phyloP scores from a whole-genome alignment of 1,284 basidiomycete species.

The Cutaneotrichosporon cavernicola region DNA sequence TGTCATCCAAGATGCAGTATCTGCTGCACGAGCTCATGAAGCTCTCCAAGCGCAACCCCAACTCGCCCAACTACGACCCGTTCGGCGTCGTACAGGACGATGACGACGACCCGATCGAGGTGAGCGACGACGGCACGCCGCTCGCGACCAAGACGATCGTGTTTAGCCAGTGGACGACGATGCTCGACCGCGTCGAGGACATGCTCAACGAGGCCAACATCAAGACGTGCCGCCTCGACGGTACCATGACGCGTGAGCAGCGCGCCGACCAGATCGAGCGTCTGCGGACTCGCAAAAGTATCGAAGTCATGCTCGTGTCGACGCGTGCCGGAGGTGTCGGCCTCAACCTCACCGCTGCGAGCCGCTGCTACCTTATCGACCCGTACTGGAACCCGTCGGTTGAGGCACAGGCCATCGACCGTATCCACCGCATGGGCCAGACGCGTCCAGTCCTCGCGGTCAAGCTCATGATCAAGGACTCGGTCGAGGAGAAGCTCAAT shows the following conservation, averaged over 20 bases:
- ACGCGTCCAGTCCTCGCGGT: conserved; percentile 84
- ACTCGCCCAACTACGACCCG: conserved; percentile 78
- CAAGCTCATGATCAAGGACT: conserved; percentile 87
- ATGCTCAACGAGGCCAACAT: conserved; percentile 78
- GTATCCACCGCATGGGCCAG: conserved; percentile 92
- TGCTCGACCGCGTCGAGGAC: conserved; percentile 93
- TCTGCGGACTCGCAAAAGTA: conserved; percentile 75
- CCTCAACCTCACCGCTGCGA: conserved; percentile 87
- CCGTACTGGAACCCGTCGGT: conserved; percentile 92
- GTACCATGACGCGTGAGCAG: conserved; percentile 93
- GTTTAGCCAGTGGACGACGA: conserved; percentile 94
- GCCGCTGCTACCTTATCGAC: conserved; percentile 89
- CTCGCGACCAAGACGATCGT: conserved; percentile 74
- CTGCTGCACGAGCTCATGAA: conserved; percentile 71
- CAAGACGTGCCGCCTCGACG: conserved; percentile 85
- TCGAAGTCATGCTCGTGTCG: conserved; percentile 91
- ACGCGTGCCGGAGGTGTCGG: conserved; percentile 96
- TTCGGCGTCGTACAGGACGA: conserved; percentile 63
- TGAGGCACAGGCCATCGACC: conserved; percentile 92
- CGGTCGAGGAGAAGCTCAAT: conserved; percentile 83
- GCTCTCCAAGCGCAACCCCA: conserved; percentile 73
- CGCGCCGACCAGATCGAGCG: conserved; percentile 85
- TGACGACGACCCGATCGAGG: conserved; percentile 63
- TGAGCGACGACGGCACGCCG: conserved; percentile 60
- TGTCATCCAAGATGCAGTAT: conserved; percentile 81